These are phyloP conservation scores for Pseudogymnoascus sp. DNA, from an alignment of 2,329 filamentous ascomycete species.

Conservation along the genomic window DNA sequence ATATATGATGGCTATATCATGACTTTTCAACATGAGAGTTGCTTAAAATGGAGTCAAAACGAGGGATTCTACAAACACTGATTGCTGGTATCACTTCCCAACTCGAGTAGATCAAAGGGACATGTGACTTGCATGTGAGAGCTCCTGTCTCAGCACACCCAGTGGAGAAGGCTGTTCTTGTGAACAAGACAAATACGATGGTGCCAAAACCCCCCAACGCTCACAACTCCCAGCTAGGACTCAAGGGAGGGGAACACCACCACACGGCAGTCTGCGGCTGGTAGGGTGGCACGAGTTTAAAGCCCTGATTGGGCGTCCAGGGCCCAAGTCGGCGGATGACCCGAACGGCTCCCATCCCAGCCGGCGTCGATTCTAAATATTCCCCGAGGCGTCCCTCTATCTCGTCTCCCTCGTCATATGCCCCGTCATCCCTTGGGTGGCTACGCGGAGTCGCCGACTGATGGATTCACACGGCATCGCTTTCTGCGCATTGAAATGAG, in stretches of 20 bases:
- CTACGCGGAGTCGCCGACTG: background rate
- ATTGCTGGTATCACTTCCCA: background rate
- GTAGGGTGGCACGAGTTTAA: slow-evolving; percentile 7
- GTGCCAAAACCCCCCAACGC: background rate
- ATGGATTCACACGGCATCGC: background rate
- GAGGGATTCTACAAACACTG: background rate
- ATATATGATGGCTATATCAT: background rate
- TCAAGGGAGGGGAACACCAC: background rate
- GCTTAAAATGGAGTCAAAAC: background rate
- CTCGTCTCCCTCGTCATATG: background rate
- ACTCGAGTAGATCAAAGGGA: background rate
- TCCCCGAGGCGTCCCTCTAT: background rate
- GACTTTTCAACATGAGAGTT: background rate
- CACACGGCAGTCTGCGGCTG: slow-evolving; percentile 5
- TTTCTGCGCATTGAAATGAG: background rate
- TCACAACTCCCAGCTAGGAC: background rate
- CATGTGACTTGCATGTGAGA: slow-evolving; percentile 8
- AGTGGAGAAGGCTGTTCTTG: background rate
- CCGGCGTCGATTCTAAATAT: background rate
- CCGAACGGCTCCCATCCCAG: background rate
- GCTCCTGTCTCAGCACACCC: background rate
- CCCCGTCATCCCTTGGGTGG: background rate
- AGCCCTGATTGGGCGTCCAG: slow-evolving; percentile 8
- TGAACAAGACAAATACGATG: background rate
- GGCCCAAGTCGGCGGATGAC: slow-evolving; percentile 1